Percentiles rank a stretch among this genome's conserved stretches.
These are phyloP conservation scores for Flaveria robusta DNA, from an alignment of 129 eudicot species.

Conservation along the genomic window DNA sequence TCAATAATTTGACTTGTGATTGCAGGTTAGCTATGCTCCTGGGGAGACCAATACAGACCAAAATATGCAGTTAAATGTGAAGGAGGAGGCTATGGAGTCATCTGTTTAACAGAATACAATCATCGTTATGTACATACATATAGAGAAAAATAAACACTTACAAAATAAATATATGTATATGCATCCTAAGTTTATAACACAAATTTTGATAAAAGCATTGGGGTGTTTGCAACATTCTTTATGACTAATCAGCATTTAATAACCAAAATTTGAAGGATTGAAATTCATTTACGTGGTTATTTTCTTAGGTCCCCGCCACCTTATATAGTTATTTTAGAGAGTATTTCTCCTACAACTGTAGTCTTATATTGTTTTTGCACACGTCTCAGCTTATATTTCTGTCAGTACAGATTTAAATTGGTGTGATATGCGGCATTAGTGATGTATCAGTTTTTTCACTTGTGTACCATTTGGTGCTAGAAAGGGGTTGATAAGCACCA, in stretches of 20 bases:
- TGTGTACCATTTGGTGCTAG: no score
- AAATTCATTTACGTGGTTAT: not conserved
- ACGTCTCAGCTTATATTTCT: no score
- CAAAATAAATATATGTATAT: conserved; percentile 21
- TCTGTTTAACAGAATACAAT: conserved; percentile 23
- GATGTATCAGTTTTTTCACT: no score
- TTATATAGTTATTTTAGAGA: no score
- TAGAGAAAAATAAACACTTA: conserved; percentile 23
- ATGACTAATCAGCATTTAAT: not conserved
- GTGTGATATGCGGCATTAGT: no score
- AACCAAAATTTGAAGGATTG: not conserved
- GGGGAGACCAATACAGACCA: conserved; percentile 42
- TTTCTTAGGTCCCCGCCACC: no score
- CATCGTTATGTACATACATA: conserved; percentile 37
- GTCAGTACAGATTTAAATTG: no score
- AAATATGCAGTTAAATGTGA: conserved; percentile 36
- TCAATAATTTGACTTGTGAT: not conserved
- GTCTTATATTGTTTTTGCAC: no score
- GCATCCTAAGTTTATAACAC: conserved; percentile 30
- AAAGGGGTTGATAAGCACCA: no score
- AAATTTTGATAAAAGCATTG: conserved; percentile 30
- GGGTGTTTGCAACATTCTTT: conserved; percentile 14
- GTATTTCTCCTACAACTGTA: no score
- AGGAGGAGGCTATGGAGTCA: conserved; percentile 32
- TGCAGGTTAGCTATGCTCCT: conserved; percentile 57